These are phyloP conservation scores for Diaporthe velutina DNA, from an alignment of 2,329 filamentous ascomycete genomes.

Conservation along the genomic window DNA sequence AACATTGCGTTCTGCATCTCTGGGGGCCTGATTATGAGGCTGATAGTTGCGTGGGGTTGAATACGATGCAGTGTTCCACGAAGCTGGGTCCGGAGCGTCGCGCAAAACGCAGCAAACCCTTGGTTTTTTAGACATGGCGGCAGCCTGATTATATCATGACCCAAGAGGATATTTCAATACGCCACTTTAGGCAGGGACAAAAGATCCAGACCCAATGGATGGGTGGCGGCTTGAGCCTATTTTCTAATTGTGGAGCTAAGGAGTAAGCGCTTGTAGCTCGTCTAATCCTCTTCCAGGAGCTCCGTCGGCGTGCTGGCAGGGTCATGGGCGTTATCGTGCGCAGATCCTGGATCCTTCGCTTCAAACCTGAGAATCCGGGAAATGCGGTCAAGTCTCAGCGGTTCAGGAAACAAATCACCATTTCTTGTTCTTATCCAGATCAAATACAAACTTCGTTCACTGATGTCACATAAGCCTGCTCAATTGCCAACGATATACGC, in stretches of 20 bases:
- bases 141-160: conserved; percentile 4
- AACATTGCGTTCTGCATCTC: background rate
- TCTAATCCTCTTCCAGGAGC: conserved; percentile 14
- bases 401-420: background rate
- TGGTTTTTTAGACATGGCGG: background rate
- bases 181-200: conserved; percentile 6
- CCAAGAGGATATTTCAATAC: background rate
- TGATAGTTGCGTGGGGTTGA: background rate
- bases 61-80: background rate
- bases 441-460: background rate
- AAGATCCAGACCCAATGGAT: conserved; percentile 12
- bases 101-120: background rate
- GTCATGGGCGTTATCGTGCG: background rate
- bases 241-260: conserved; percentile 26
- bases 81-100: background rate
- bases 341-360: conserved; percentile 28
- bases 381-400: background rate
- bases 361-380: background rate
- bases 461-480: background rate
- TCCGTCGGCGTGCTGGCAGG: background rate
- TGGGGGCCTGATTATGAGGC: background rate
- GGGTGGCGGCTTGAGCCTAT: background rate
- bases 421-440: background rate
- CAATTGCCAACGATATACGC: background rate
- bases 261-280: conserved; percentile 9